Base-by-base conservation (phyloP, 176 grass and related monocot species). In the Oryza punctata region DNA sequence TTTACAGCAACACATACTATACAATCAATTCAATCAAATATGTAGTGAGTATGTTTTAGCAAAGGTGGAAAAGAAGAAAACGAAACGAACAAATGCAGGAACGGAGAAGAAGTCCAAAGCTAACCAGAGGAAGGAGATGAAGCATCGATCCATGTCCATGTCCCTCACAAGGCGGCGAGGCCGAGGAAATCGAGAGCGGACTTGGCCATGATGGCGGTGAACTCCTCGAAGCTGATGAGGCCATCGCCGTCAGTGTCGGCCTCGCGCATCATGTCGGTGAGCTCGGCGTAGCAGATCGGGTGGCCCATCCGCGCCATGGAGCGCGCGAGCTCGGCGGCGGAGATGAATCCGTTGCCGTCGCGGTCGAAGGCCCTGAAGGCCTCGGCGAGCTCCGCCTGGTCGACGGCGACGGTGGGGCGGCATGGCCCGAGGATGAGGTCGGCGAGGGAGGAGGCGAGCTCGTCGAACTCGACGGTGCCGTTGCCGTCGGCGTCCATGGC, bases 231-330 rank as follows among this genome's bases (percentile, higher is more conserved):
- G 90, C 86, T 92, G 49, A 92, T 92, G 78, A 74, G 75, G 15
- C 83, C 86, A 74, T 92, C 90, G 6, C 86, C 90, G 78, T 92
- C 90, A 19, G 90, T 86, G 74, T 92, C 86, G 35, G 86, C 90
- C 79, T 92, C 83, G 38, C 86, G 74, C 86, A 92, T 92, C 90
- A 92, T 92, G 73, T 92, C 81, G 38, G 86, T 83, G 78, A 92
- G 86, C 69, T 92, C 86, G 24, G 30, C 73, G 82, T 82, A 92
- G 90, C 78, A 88, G 67, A 92, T 85, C 23, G 90, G 90, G 68
- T 92, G 90, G 0, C 90, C 90, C 86, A 92, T 76, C n/a, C 50
- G 72, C 26, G 83, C 86, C 90, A 92, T 92, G 82, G 90, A 88
- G 12, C 90, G 67, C 27, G 90, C 86, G 60, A 92, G 90, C 90